These are phyloP conservation scores for Vitis labrusca DNA, from an alignment of 164 flowering plant genomes.

Conservation along the genomic window DNA sequence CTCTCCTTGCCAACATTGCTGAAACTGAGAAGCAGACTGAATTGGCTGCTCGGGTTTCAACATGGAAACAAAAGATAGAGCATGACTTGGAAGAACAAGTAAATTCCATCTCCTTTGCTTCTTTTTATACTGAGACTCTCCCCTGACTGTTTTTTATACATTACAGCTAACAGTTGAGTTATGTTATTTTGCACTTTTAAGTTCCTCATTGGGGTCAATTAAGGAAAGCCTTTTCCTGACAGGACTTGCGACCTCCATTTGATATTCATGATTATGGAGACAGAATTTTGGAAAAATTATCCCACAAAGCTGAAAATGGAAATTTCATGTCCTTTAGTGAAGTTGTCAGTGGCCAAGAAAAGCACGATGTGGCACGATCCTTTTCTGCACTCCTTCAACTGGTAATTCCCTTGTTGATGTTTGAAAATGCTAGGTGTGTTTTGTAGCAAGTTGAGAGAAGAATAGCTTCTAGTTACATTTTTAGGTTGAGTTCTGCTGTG, in stretches of 20 bases:
- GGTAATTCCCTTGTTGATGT: conserved; percentile 41
- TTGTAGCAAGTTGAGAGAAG: not conserved
- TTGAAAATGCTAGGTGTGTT: not conserved
- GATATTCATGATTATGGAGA: conserved; percentile 89
- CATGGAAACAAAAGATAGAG: conserved; percentile 98
- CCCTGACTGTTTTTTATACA: not conserved
- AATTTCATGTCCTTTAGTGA: conserved; percentile 58
- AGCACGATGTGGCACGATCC: conserved; percentile 85
- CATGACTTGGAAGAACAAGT: conserved; percentile 83
- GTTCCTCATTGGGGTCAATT: not conserved
- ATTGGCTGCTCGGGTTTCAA: conserved; percentile 82
- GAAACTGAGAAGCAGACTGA: conserved; percentile 86
- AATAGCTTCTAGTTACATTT: not conserved
- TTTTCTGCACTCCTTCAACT: conserved; percentile 92
- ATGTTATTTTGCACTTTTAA: not conserved
- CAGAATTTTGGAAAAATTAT: conserved; percentile 60
- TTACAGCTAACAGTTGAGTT: not conserved
- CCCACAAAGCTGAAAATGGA: conserved; percentile 35
- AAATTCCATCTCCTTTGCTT: not conserved
- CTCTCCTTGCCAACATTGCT: conserved; percentile 82
- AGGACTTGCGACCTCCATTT: conserved; percentile 87
- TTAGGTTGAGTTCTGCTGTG: not conserved
- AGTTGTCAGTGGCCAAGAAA: conserved; percentile 67
- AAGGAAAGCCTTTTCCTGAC: conserved; percentile 13
- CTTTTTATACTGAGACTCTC: not conserved